Evolutionary conservation across 2,329 filamentous ascomycete species (phyloP).

Genomic region (Aspergillus chevalieri): DNA sequence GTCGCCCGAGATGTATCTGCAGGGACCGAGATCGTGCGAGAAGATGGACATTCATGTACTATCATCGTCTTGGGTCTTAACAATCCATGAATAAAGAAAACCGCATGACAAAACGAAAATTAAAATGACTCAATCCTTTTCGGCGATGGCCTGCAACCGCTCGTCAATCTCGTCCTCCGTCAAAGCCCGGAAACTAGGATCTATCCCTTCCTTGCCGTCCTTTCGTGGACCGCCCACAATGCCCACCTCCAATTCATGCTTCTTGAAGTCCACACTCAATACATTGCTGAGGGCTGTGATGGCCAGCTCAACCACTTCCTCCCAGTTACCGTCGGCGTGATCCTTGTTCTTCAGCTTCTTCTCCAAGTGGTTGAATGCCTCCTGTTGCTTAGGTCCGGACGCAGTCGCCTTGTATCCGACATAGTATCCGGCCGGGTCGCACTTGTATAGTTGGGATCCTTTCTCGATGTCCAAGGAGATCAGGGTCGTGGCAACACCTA

Average conservation of each 20-base stretch:
- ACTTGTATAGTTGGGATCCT: constrained; percentile 95
- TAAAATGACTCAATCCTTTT: constrained; percentile 72
- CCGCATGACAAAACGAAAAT: not conserved
- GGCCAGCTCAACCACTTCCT: constrained; percentile 94
- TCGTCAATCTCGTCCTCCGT: constrained; percentile 98
- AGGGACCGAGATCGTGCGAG: constrained; percentile 2
- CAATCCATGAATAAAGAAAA: constrained; percentile 10
- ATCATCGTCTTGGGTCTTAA: constrained; percentile 13
- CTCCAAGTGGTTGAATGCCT: constrained; percentile 96
- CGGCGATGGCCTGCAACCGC: constrained; percentile 91
- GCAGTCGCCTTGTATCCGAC: constrained; percentile 98
- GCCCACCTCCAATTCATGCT: constrained; percentile 95
- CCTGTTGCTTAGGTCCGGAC: constrained; percentile 95
- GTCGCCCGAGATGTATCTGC: constrained; percentile 1
- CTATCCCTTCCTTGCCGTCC: constrained; percentile 77
- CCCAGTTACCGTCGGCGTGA: constrained; percentile 82
- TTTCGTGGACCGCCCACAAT: constrained; percentile 82
- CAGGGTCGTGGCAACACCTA: constrained; percentile 90
- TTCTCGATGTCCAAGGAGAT: constrained; percentile 89
- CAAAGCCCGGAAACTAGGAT: constrained; percentile 74
- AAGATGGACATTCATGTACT: constrained; percentile 15
- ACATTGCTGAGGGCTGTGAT: constrained; percentile 95
- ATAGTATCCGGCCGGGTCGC: constrained; percentile 95
- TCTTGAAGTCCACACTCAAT: constrained; percentile 98
- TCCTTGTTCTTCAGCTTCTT: constrained; percentile 99